Evolutionary conservation across 371 early-diverging fungal species (phyloP), one percentile per base, ranked within the genome.

Genomic region (Rhizopus arrhizus): DNA sequence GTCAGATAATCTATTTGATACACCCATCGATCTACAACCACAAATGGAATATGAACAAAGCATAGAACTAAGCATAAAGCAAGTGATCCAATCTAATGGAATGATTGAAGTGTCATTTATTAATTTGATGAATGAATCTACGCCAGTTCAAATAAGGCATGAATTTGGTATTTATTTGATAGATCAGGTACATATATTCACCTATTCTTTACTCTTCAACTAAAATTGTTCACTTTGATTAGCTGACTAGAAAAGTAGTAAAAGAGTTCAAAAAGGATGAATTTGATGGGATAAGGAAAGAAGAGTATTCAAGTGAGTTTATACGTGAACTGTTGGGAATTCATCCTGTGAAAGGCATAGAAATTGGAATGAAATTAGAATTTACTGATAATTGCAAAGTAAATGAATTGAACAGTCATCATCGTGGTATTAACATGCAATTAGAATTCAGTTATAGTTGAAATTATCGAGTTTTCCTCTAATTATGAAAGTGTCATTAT

Each of bases 141-240:
- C 66, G 16, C 31, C 4, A 7, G 36, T 74, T n/a, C 41, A 56
- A 3, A 55, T 66, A 0, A 53, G 66, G n/a, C 74, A 79, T 46
- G 15, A 47, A 4, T 77, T 77, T 63, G 80, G 77, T 4, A 7
- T 80, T 0, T 80, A 80, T 64, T 28, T 80, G 11, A 69, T 77
- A 29, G 75, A 80, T 64, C 80, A 79, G 64, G 77, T 74, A 4
- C 10, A 9, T 50, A 31, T 38, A 35, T 36, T 11, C n/a, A 32
- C 11, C 2, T 15, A 35, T 34, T 11, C 6, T 5, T 42, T 42
- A 36, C 36, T 22, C 29, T 36, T 28, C 11, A 22, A n/a, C 29
- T 13, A n/a, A 6, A n/a, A 4, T 43, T 6, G 1, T 13, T 43
- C 5, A n/a, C n/a, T 43, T 1, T 11, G 11, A 43, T 11, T 43